Percentiles rank a stretch among this genome's conserved stretches.
These are phyloP conservation scores for Rhizophagus sp. DNA, from an alignment of 192 early-diverging fungal species.

Conservation along the genomic window DNA sequence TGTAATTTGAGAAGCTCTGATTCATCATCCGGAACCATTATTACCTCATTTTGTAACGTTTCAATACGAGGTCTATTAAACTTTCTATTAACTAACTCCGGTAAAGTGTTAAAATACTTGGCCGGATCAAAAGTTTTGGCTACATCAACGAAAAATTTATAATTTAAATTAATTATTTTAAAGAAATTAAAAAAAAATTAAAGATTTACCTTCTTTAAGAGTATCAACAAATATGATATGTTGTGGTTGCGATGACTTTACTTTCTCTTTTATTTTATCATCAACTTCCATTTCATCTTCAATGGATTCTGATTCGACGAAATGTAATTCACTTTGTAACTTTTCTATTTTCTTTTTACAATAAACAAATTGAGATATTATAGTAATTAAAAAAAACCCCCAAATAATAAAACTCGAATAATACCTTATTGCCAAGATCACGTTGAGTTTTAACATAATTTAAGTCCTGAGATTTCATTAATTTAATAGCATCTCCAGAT, in stretches of 20 bases:
- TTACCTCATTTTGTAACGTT: conserved; percentile 51
- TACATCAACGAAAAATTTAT: conserved; percentile 26
- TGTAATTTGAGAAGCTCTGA: conserved; percentile 33
- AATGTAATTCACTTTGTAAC: conserved; percentile 69
- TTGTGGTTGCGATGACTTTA: conserved; percentile 43
- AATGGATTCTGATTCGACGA: conserved; percentile 50
- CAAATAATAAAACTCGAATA: conserved; percentile 1
- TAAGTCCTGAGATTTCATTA: conserved; percentile 93
- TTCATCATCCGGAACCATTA: conserved; percentile 40
- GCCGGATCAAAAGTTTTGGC: conserved; percentile 75
- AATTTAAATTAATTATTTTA: conserved; percentile 5
- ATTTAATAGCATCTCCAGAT: conserved; percentile 71
- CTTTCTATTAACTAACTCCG: conserved; percentile 75
- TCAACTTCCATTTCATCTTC: conserved; percentile 42
- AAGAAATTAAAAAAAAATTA: not conserved
- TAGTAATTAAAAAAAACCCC: not conserved
- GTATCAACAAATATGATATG: conserved; percentile 82
- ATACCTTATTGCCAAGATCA: conserved; percentile 71
- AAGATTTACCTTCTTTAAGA: conserved; percentile 55
- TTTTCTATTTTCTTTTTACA: conserved; percentile 66
- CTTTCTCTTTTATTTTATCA: conserved; percentile 37
- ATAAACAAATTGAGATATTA: not conserved
- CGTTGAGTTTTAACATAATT: conserved; percentile 84
- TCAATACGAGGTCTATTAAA: conserved; percentile 76
- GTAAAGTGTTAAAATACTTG: conserved; percentile 80